Evolutionary conservation across 306 rosid genomes (phyloP).

Genomic region (Quercus alba): DNA sequence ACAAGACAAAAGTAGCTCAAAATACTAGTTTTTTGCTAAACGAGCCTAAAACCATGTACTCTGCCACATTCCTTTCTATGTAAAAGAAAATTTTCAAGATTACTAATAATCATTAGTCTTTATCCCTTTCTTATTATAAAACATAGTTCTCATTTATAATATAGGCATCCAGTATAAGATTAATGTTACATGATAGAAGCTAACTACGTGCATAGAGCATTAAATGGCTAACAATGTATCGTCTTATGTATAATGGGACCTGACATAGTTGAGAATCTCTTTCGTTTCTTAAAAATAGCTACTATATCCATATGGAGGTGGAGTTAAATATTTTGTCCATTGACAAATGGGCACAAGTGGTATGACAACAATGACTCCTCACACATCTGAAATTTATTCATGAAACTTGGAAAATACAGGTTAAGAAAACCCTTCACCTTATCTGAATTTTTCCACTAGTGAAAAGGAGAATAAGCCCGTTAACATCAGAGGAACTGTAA

Average conservation of each 20-base stretch:
- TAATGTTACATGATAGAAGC: not conserved
- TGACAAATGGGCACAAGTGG: not conserved
- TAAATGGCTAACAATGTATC: not conserved
- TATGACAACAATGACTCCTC: not conserved
- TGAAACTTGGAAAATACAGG: not conserved
- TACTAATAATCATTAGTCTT: not conserved
- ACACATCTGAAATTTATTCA: not conserved
- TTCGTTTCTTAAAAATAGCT: not conserved
- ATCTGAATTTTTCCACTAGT: constrained; percentile 67
- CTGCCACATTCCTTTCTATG: not conserved
- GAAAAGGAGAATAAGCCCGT: constrained; percentile 57
- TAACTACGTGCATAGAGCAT: not conserved
- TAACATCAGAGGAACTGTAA: constrained; percentile 31
- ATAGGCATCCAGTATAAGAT: not conserved
- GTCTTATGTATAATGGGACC: not conserved
- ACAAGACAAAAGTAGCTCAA: not conserved
- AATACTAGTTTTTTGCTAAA: not conserved
- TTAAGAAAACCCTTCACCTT: constrained; percentile 43
- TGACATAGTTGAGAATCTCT: not conserved
- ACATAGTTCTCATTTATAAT: not conserved
- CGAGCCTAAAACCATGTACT: not conserved
- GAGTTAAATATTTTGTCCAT: not conserved
- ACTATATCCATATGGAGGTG: not conserved
- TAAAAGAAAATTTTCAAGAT: not conserved
- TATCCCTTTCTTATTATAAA: not conserved